Base-by-base conservation (phyloP, 768 basidiomycete species). In the Termitomyces sp. region DNA sequence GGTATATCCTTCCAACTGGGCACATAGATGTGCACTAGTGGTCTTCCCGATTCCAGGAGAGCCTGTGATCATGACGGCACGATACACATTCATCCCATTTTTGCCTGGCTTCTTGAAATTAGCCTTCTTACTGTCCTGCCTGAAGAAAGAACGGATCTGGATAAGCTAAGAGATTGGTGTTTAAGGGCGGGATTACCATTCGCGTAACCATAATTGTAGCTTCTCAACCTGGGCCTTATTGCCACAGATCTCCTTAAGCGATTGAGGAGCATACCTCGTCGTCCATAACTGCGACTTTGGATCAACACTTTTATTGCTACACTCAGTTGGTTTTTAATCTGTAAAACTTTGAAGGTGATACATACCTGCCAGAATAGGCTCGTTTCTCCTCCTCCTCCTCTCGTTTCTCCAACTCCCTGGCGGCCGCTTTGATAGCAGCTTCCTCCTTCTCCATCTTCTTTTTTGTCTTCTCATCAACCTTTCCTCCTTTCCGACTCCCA, bases 21-120 rank as follows among this genome's bases (percentile, higher is more conserved):
- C 96, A 66, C 91, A 89, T 34, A 99, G 70, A 74, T 99, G 97
- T 2, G 96, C 97, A 62, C 90, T 89, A 1, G 95, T 97, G 4
- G 97, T 99, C 78, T 98, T 99, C 29, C 96, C 97, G 56, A 98
- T 97, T 8, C 97, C 97, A 15, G 97, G 97, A 1, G 96, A 86
- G 0, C 97, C 97, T 1, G 92, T 92, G 63, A 98, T 88, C 65
- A 99, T 77, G 1, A 98, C 82, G 5, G 94, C 94, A 29, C 94
- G 88, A 73, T 82, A 96, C 7, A 87, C 75, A 66, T 93, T 93
- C 88, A 91, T 90, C 0, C 85, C 92, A 62, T 84, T 86, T 75
- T 96, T 96, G 0, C 97, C 97, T 1, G 94, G 94, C 68, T 96
- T 97, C 76, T 94, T 98, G 77, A 98, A 98, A 1, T 82, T 84